Base-by-base conservation (phyloP, 1,284 basidiomycete species). In the Leccinum ponderosum region DNA sequence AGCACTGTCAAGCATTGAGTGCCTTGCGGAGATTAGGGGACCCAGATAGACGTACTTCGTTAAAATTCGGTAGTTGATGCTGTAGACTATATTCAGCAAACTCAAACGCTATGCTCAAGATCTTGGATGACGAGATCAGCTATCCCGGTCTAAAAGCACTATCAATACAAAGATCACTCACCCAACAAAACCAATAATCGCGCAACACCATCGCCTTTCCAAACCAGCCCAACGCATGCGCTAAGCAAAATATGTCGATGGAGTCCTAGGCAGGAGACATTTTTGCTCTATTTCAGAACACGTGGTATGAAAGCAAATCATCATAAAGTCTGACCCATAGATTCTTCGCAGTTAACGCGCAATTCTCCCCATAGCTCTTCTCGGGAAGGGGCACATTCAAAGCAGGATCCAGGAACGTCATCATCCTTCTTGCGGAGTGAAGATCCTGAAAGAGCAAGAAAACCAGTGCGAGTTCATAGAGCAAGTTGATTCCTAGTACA, bases 161-260 rank as follows among this genome's bases (percentile, higher is more conserved):
- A 50, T 52, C 66, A 6, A 25, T 50, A 44, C 55, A 55, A 57
- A 53, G 53, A 58, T 42, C 48, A 63, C 71, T 77, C 69, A 91
- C 91, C 91, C 90, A 93, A 69, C 92, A 93, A 69, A 93, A 93
- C 91, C 91, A 94, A 69, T 94, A 94, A 69, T 94, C 91, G 31
- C 92, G 84, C 66, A 94, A 75, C 66, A 94, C 87, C 79, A 94
- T 82, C 2, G 91, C 92, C 73, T 94, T 94, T 50, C 91, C 91
- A 72, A 93, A 94, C 91, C 92, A 94, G 3, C 91, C 91, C 37
- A 94, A 71, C 22, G 90, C 78, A 73, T 94, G 91, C 29, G 91
- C 91, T 20, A 94, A 66, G 68, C 91, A 93, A 73, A 94, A 94
- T 57, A 93, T 87, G 70, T 94, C 91, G 42, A 94, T 74, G 3